Evolutionary conservation across 176 grass and related monocot species (phyloP), one percentile per base, ranked within the genome.

Genomic region (Juncus inflexus): DNA sequence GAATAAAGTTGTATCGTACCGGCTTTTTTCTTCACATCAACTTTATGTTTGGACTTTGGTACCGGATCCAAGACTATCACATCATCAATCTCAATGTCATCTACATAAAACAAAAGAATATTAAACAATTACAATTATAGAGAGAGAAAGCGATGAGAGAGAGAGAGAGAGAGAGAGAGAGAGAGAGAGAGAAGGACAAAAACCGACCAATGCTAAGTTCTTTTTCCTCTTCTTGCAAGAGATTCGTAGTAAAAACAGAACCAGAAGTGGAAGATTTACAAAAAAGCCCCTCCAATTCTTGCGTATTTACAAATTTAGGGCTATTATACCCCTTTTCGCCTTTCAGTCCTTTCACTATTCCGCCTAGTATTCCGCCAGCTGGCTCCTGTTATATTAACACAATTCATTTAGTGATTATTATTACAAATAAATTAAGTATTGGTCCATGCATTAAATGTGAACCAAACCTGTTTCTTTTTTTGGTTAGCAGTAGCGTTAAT

Each of bases 391-490:
- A 55, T 38, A 42, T 7, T 43, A 90, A 60, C 12, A 72, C 43
- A 52, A 60, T 51, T 58, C 10, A 72, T 79, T 0, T 12, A 9
- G 12, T 3, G 14, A 52, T 41, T 35, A 66, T 64, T 65, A 62
- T 28, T 28, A 52, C 42, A 36, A 69, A 58, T 4, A 58, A 47
- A 64, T 36, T 13, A 55, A 19, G 57, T 28, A 12, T n/a, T 58
- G 9, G 53, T n/a, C 52, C 37, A 49, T 28, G 9, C 42, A 73
- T 61, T 16, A 57, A 52, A 82, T 9, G 67, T 69, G 45, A 10
- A 96, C 87, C 73, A 53, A 10, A 96, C 87, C 87, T 90, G 90
- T 71, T 69, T 91, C 79, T 76, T 88, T 82, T 90, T 96, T 79
- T 81, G 77, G 71, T 81, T 75, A 61, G 6, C 50, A 28, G 79